Base-by-base conservation (phyloP, 371 early-diverging fungal genomes). In the Chytridiales sp. region DNA sequence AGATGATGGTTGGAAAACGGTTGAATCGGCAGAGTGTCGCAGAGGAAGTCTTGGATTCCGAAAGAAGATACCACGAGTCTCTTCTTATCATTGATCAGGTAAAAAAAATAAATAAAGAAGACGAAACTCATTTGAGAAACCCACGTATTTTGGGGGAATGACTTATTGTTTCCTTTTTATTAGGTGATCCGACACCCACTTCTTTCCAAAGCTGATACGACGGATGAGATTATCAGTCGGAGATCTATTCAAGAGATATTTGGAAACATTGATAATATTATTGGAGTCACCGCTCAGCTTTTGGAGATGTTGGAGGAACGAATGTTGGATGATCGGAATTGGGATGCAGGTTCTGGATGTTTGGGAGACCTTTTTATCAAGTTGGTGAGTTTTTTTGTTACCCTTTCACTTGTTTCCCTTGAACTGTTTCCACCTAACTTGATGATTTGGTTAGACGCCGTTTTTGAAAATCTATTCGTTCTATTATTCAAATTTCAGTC, bases 401-500 rank as follows among this genome's bases (percentile, higher is more conserved):
- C 24, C 24, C 46, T 22, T 21, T 13, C 24, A 9, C 15, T 30
- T 13, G 43, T 24, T 54, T 9, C 13, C 5, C 11, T n/a, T n/a
- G n/a, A n/a, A 29, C 9, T 32, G 6, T 8, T 27, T 42, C 2
- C 3, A 24, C 8, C 4, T 5, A 3, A 19, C 3, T 6, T 19
- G 42, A 27, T 11, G 3, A 3, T 31, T 29, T 4, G 9, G 35
- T 44, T 32, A 69, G 73, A 65, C 74, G 13, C 80, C 84, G 0
- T 86, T 82, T 53, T 69, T 88, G 57, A 83, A 81, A 51, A 80
- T 89, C 71, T 90, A 90, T 64, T 82, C 86, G 13, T 64, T 76
- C 21, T 90, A 87, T 67, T 73, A 81, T 50, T 85, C 84, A 68
- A 87, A 86, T 71, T 89, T 81, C 68, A 84, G 83, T 61, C 61